Evolutionary conservation across 2,329 filamentous ascomycete species (phyloP).

Genomic region (Colletotrichum spinosum): DNA sequence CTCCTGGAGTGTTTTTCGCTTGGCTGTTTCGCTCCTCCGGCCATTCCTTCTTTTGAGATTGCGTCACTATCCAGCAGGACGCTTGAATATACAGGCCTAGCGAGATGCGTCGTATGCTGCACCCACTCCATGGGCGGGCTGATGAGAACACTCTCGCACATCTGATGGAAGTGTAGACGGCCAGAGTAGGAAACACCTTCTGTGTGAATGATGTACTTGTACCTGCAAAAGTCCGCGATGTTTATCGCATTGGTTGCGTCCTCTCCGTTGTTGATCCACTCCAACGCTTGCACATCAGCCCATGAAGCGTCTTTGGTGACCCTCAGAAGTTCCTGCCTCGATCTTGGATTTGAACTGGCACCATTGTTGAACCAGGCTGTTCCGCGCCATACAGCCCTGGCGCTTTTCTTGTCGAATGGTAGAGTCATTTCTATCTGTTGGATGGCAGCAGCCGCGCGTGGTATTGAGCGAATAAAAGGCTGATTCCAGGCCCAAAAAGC

Average conservation of each 20-base stretch:
- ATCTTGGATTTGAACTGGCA: conserved; percentile 48
- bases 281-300: conserved; percentile 60
- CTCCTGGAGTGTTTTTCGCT: conserved; percentile 2
- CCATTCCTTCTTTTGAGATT: neutral
- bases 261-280: conserved; percentile 47
- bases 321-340: conserved; percentile 54
- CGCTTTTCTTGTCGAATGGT: conserved; percentile 47
- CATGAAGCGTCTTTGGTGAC: conserved; percentile 51
- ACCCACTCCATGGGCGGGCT: conserved; percentile 60
- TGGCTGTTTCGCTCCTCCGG: neutral
- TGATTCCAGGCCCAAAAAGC: conserved; percentile 66
- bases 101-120: conserved; percentile 62
- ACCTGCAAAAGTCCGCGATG: conserved; percentile 64
- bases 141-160: conserved; percentile 60
- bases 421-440: conserved; percentile 47
- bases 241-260: conserved; percentile 56
- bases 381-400: conserved; percentile 62
- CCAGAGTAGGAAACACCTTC: conserved; percentile 67
- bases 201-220: conserved; percentile 64
- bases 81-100: conserved; percentile 56
- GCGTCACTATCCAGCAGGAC: conserved; percentile 37
- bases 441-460: conserved; percentile 53
- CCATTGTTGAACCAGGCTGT: conserved; percentile 62
- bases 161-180: conserved; percentile 62
- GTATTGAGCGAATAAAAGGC: conserved; percentile 59